Evolutionary conservation across 805 yeast species (phyloP).

Genomic region (Yamadazyma kitorensis): DNA sequence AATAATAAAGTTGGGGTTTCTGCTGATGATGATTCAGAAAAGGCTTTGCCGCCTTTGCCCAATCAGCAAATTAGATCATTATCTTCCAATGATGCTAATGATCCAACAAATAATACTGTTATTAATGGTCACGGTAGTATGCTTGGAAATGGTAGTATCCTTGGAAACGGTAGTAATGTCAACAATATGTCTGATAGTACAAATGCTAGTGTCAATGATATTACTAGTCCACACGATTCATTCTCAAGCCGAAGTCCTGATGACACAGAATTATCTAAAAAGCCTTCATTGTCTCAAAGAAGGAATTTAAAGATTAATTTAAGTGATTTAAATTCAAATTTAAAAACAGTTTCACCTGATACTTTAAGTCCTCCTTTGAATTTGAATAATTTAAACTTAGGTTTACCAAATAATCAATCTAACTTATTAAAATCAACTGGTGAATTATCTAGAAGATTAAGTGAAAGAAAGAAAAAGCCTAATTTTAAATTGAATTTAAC

Average conservation of each 20-base stretch:
- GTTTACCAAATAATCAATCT: neutral
- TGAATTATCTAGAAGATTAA: constrained; percentile 33
- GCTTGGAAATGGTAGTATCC: no score
- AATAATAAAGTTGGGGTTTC: constrained; percentile 7
- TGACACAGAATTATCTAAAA: constrained; percentile 18
- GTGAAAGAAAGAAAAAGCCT: constrained; percentile 39
- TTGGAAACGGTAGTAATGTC: no score
- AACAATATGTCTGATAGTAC: neutral
- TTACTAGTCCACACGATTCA: constrained; percentile 1
- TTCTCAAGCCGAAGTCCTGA: constrained; percentile 3
- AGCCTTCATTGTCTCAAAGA: constrained; percentile 50
- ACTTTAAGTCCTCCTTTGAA: constrained; percentile 14
- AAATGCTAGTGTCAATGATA: neutral
- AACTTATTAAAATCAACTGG: constrained; percentile 23
- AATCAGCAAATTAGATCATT: constrained; percentile 14
- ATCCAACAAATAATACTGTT: neutral
- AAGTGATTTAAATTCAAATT: constrained; percentile 22
- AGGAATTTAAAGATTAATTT: constrained; percentile 53
- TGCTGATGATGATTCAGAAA: constrained; percentile 8
- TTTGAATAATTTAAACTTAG: constrained; percentile 6
- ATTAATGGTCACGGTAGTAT: no score
- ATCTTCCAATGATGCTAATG: constrained; percentile 13
- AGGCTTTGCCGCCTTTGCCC: constrained; percentile 30
- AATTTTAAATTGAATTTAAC: constrained; percentile 36
- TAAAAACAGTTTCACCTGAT: constrained; percentile 18